Evolutionary conservation across 1,284 basidiomycete genomes (phyloP).

Genomic region (Sanghuangporus weigelae): DNA sequence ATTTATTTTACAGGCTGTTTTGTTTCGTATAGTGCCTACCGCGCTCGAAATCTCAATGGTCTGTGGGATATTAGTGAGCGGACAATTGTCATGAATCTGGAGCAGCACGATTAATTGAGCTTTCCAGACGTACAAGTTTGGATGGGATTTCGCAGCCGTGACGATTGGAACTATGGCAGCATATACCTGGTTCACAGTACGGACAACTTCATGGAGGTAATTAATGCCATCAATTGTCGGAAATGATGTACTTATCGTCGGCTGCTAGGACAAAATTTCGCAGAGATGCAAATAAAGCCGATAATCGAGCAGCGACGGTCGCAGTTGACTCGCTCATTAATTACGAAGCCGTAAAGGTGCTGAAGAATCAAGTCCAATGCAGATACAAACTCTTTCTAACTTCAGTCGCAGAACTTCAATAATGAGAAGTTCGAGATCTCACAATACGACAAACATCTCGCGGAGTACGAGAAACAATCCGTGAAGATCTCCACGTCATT

Average conservation of each 20-base stretch:
- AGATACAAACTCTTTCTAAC: background rate
- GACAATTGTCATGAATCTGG: conserved; percentile 5
- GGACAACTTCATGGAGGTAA: conserved; percentile 92
- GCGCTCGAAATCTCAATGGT: conserved; percentile 96
- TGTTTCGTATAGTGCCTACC: conserved; percentile 95
- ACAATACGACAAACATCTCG: conserved; percentile 89
- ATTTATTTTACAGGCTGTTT: conserved; percentile 88
- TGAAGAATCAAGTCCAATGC: conserved; percentile 11
- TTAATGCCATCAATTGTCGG: background rate
- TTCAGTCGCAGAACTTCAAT: conserved; percentile 78
- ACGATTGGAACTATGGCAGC: conserved; percentile 82
- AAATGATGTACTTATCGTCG: background rate
- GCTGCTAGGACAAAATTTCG: conserved; percentile 83
- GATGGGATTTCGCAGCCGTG: conserved; percentile 93
- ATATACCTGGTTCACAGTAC: conserved; percentile 97
- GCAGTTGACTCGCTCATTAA: conserved; percentile 97
- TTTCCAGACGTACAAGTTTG: conserved; percentile 88
- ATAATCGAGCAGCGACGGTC: conserved; percentile 92
- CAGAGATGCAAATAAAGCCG: conserved; percentile 91
- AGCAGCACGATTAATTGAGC: conserved; percentile 4
- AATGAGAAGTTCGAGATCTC: conserved; percentile 90
- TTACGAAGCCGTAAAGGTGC: conserved; percentile 96
- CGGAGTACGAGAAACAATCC: conserved; percentile 85
- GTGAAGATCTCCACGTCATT: conserved; percentile 95
- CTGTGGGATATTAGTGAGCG: conserved; percentile 86